Evolutionary conservation across 805 yeast species (phyloP).

Genomic region (Lipomyces yamanashiensis): DNA sequence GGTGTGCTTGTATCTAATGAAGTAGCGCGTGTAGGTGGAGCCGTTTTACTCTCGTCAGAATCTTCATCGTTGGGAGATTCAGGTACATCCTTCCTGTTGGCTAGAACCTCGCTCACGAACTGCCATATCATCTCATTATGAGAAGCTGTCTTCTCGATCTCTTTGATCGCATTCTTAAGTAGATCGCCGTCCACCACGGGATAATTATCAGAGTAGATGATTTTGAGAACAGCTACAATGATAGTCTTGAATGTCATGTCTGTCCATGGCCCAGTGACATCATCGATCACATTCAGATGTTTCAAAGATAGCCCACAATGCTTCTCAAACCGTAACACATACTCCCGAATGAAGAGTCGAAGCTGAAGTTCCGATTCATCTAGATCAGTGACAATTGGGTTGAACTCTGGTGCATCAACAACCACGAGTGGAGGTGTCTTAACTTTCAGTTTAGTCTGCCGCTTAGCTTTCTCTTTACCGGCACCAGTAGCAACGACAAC

Average conservation of each 20-base stretch:
- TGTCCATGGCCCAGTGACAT: constrained; percentile 46
- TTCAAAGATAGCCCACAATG: constrained; percentile 46
- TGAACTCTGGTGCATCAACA: constrained; percentile 42
- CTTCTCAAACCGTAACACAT: constrained; percentile 47
- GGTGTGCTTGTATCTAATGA: constrained; percentile 11
- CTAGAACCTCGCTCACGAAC: constrained; percentile 37
- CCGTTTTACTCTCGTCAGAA: not conserved
- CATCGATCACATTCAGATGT: constrained; percentile 44
- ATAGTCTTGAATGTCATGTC: constrained; percentile 46
- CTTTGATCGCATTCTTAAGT: constrained; percentile 40
- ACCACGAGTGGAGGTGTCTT: constrained; percentile 12
- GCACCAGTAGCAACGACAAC: constrained; percentile 2
- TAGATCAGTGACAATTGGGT: constrained; percentile 37
- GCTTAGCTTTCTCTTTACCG: constrained; percentile 4
- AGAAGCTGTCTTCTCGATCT: constrained; percentile 45
- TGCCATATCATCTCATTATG: constrained; percentile 45
- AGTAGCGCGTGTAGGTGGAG: not conserved
- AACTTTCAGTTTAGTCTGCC: constrained; percentile 26
- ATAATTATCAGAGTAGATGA: constrained; percentile 43
- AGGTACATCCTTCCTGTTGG: constrained; percentile 4
- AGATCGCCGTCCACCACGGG: constrained; percentile 39
- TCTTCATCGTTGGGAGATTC: constrained; percentile 2
- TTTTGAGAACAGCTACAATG: constrained; percentile 41
- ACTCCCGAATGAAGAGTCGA: constrained; percentile 46
- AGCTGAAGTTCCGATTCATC: constrained; percentile 44